Percentiles rank a stretch among this genome's conserved stretches.
Evolutionary conservation across 306 rosid genomes (phyloP).

Genomic region (Trichosanthes cucumerina): DNA sequence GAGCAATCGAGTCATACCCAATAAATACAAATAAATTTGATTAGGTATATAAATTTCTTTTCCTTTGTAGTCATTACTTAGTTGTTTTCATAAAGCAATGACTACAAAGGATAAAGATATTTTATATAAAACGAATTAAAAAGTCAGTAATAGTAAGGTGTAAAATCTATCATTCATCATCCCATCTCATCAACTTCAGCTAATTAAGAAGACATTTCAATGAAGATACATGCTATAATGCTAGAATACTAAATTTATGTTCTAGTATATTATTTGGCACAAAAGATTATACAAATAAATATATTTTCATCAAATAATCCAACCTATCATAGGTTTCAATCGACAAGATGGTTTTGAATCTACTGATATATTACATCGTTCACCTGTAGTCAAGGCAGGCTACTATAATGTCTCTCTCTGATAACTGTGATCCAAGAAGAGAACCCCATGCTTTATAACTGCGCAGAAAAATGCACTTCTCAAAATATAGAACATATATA

Average conservation of each 20-base stretch:
- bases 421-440: constrained; percentile 78
- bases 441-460: constrained; percentile 96
- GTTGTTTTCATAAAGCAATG: neutral
- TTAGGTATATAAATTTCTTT: too few relatives aligned
- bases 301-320: neutral
- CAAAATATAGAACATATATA: neutral
- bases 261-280: neutral
- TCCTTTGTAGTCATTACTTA: too few relatives aligned
- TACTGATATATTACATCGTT: neutral
- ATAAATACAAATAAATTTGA: too few relatives aligned
- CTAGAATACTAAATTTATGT: neutral
- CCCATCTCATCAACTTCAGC: neutral
- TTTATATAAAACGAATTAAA: neutral
- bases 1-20: neutral
- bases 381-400: constrained; percentile 97
- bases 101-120: neutral
- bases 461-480: constrained; percentile 16
- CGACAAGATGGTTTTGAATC: neutral
- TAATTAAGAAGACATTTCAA: neutral
- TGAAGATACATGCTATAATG: neutral
- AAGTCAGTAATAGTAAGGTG: neutral
- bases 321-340: neutral
- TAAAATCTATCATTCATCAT: too few relatives aligned
- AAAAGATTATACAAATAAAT: neutral
- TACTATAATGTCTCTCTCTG: constrained; percentile 86